Evolutionary conservation across 1,284 basidiomycete species (phyloP), one percentile per base, ranked within the genome.

Genomic region (Naganishia cerealis): DNA sequence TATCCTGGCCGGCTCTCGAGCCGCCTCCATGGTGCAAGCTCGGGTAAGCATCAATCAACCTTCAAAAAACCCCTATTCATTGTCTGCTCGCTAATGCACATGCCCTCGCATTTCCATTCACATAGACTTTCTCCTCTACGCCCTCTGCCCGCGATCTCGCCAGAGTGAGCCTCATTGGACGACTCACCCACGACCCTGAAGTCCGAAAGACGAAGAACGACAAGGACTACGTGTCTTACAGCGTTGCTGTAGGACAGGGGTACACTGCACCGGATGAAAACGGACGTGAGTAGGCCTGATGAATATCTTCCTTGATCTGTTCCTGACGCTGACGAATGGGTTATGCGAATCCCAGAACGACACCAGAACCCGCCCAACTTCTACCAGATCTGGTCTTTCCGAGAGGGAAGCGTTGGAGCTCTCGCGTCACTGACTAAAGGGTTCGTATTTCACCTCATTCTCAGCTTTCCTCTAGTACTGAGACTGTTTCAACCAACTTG

Each of bases 151-250:
- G 68, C 33, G 74, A 74, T 77, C 74, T 92, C 57, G 85, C 90
- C 24, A 90, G 88, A 79, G 84, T 93, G 68, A 84, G 84, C 33
- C 86, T 93, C 70, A 82, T 93, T 74, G 91, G 91, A 50, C 85
- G 86, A 62, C 80, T 93, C 56, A 86, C 85, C 33, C 87, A 76
- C 74, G 87, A 89, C 57, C 89, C 91, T 54, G 88, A 90, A 75
- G 76, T 86, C 46, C 86, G 86, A 63, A 81, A 80, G 53, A 88
- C 89, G 1, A 89, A 85, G 80, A 86, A 82, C 67, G 87, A 90
- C 71, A 88, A 87, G 75, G 89, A 91, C 84, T 93, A 87, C 71
- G 82, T 90, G 48, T 78, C 83, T 89, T 91, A 74, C 70, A 88
- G 84, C 2, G 71, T 57, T 13, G 63, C 53, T 12, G 63, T 66